Base-by-base conservation (phyloP, 225 moss, liverwort and hornwort genomes). In the Marchantia polymorpha region DNA sequence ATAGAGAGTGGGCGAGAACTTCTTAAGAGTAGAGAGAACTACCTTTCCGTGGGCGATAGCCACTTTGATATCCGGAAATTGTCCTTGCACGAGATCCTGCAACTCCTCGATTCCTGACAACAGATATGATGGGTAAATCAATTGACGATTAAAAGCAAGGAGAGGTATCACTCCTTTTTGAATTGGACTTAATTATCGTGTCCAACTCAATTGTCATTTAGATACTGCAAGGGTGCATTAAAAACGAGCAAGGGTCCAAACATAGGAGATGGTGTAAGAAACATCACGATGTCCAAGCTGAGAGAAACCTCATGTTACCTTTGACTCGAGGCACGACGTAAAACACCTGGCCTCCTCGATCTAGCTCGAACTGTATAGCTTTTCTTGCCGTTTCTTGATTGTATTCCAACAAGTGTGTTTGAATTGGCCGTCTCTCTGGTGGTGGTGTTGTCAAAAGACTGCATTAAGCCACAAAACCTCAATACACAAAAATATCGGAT, bases 301-400 rank as follows among this genome's bases (percentile, higher is more conserved):
- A 63, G 76, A 12, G 30, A 48, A 60, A 23, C n/a, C 16, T 1
- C 46, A 12, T 15, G 26, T 16, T 59, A 89, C 89, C 89, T 88
- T 87, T 96, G 56, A 96, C 92, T 69, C 90, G 89, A 26, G 96
- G 96, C 60, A 96, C 96, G 68, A 96, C 96, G 52, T 96, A 96
- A 77, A 96, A 96, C 52, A 96, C 92, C 79, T 96, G 96, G 19
- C 96, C 96, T 22, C 88, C 92, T 47, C 96, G 90, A 9, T 89
- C 83, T 27, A 96, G 86, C 88, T 96, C 96, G 72, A 94, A 96
- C 10, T 89, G 63, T 55, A 96, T 89, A 54, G 96, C 96, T 27
- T 79, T 81, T 80, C 86, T 92, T 65, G 91, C 84, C 13, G 80
- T 53, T 64, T 82, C 89, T 7, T 87, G 75, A 14, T 88, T 86